A percentile compares a stretch with the other conserved stretches of the same genome.
Evolutionary conservation across 2,329 filamentous ascomycete species (phyloP).

Genomic region (Fusarium sp.): DNA sequence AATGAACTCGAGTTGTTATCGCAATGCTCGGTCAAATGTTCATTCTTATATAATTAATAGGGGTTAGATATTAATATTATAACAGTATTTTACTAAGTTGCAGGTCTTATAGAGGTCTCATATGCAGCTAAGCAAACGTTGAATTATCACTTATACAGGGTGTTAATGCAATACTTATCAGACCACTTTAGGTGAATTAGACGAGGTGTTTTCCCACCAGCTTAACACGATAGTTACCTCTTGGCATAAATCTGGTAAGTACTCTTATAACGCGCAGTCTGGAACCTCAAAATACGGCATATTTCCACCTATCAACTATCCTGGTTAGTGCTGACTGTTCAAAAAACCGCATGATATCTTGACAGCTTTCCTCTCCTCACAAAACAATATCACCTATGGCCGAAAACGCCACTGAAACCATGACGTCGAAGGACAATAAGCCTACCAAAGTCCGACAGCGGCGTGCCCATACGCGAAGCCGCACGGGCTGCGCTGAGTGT

Average conservation of each 20-base stretch:
- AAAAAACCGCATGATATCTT: not conserved
- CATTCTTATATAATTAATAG: too few relatives aligned
- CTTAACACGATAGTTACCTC: not conserved
- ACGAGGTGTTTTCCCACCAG: not conserved
- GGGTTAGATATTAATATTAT: too few relatives aligned
- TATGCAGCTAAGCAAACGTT: too few relatives aligned
- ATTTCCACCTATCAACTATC: not conserved
- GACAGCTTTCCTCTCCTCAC: not conserved
- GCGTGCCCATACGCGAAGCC: constrained; percentile 19
- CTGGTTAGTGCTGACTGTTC: constrained; percentile 6
- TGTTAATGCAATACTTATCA: not conserved
- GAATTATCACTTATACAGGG: not conserved
- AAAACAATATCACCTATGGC: not conserved
- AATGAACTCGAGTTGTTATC: too few relatives aligned
- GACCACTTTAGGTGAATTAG: not conserved
- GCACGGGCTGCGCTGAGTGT: constrained; percentile 16
- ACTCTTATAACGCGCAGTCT: not conserved
- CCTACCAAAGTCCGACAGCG: constrained; percentile 10
- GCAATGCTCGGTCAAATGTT: too few relatives aligned
- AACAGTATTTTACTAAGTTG: too few relatives aligned
- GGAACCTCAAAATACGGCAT: not conserved
- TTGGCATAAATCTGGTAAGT: not conserved
- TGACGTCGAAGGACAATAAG: not conserved
- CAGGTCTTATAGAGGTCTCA: too few relatives aligned
- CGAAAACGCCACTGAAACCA: not conserved